Conservation (phyloP, 2,329 filamentous ascomycete genomes). For the Epichloe scottii region DNA sequence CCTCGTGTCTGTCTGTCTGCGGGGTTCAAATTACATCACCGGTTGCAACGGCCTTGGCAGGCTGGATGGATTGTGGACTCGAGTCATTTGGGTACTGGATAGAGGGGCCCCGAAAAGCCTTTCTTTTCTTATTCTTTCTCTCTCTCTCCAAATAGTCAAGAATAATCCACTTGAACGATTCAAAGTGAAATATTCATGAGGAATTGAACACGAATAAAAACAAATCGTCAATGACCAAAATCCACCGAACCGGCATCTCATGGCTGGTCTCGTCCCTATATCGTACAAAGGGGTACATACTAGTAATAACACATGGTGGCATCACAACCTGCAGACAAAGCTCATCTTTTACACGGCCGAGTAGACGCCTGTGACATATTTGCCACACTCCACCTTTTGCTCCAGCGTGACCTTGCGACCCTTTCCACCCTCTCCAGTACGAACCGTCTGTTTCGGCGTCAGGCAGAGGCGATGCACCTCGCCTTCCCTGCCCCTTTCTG, state of each 20-base stretch:
- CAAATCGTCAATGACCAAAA: too few species aligned
- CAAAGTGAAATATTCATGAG: too few species aligned
- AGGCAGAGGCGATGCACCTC: conserved; percentile 69
- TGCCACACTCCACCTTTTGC: conserved; percentile 79
- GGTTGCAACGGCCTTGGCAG: background rate
- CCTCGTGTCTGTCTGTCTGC: background rate
- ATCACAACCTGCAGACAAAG: background rate
- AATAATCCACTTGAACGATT: too few species aligned
- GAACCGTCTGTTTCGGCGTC: conserved; percentile 61
- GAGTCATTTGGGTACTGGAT: background rate
- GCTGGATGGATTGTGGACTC: background rate
- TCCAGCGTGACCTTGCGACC: conserved; percentile 65
- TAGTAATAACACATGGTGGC: background rate
- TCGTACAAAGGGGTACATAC: background rate
- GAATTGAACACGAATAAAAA: too few species aligned
- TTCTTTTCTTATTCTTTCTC: background rate
- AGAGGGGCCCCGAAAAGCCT: background rate
- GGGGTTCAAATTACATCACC: background rate
- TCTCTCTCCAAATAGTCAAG: too few species aligned
- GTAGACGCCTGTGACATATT: conserved; percentile 72
- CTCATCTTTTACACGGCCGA: conserved; percentile 38
- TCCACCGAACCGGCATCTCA: too few species aligned
- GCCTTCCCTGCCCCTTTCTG: conserved; percentile 42
- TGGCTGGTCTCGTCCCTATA: background rate
- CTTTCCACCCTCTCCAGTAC: conserved; percentile 42